Percentiles rank a stretch among this genome's conserved stretches.
Conservation (phyloP, 495 filamentous ascomycete species). For the Schizothecium vesticola region DNA sequence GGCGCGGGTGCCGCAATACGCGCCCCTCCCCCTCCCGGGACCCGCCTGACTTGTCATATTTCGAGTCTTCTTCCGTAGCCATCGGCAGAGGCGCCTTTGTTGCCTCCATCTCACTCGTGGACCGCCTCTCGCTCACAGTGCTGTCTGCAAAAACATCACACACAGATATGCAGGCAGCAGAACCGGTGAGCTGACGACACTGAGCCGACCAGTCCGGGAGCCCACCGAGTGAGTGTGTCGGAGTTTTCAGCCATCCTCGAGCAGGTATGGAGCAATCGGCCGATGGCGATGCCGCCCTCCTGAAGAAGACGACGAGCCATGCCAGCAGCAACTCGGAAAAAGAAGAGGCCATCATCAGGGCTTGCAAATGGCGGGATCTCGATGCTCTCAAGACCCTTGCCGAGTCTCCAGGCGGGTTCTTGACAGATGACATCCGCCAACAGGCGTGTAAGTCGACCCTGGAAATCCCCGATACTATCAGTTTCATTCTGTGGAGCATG, state of each 20-base stretch:
- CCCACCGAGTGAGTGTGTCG: background rate
- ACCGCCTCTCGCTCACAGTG: background rate
- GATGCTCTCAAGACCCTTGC: constrained; percentile 60
- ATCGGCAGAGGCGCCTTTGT: background rate
- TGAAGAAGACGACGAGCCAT: constrained; percentile 16
- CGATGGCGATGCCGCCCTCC: constrained; percentile 8
- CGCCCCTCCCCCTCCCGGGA: background rate
- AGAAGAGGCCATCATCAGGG: constrained; percentile 49
- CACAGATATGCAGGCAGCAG: background rate
- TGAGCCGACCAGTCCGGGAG: background rate
- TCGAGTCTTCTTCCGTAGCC: background rate
- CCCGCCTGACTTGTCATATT: background rate
- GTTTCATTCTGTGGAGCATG: background rate
- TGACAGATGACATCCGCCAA: constrained; percentile 73
- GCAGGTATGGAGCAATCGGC: constrained; percentile 8
- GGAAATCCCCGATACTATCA: background rate
- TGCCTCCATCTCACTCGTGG: background rate
- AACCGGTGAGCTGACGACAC: background rate
- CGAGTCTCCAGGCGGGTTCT: constrained; percentile 65
- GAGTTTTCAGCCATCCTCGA: background rate
- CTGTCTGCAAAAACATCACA: background rate
- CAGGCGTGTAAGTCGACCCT: constrained; percentile 68
- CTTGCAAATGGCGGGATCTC: constrained; percentile 62
- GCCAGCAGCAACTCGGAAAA: constrained; percentile 12
- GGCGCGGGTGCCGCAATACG: background rate